These are phyloP conservation scores for Gossypium aridum DNA, from an alignment of 441 rosid species.

Conservation along the genomic window DNA sequence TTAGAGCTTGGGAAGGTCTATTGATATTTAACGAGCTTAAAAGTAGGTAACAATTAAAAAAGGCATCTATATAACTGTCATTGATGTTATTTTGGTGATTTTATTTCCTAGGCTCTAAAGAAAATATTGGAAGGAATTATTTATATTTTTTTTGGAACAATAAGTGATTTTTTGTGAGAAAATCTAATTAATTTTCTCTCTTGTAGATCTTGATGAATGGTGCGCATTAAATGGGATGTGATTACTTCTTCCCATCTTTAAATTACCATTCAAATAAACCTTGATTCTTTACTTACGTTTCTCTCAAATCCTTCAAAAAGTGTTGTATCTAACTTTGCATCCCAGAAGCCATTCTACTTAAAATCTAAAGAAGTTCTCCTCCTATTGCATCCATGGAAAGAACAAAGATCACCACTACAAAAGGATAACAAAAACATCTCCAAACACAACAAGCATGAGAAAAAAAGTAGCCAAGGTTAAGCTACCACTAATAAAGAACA, in stretches of 20 bases:
- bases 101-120: neutral
- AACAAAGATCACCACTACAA: neutral
- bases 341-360: neutral
- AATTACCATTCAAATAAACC: neutral
- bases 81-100: neutral
- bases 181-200: neutral
- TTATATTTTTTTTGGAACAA: neutral
- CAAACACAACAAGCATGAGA: neutral
- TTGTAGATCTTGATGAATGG: neutral
- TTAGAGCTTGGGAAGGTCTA: neutral
- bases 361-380: neutral
- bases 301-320: neutral
- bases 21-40: neutral
- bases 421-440: neutral
- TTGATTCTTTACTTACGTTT: neutral
- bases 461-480: neutral
- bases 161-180: neutral
- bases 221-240: neutral
- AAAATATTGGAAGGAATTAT: neutral
- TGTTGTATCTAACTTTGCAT: neutral
- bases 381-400: neutral
- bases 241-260: neutral
- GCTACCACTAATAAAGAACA: neutral
- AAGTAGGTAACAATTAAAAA: no score
- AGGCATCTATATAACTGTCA: neutral